Conservation (phyloP, 331 rosid genomes). For the Acacia pycnantha region DNA sequence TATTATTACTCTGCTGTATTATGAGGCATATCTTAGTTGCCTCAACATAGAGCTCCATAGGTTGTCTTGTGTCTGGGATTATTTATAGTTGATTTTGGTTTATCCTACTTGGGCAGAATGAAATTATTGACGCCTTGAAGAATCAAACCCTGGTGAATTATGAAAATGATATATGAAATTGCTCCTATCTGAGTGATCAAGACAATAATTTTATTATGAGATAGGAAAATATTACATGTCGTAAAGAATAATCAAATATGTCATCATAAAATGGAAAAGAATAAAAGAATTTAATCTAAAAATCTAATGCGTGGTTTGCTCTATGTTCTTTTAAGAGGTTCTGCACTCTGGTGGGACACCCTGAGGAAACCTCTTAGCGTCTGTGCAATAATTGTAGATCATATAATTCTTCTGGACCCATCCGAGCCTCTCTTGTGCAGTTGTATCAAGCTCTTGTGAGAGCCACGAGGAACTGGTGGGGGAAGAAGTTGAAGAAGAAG, state of each 20-base stretch:
- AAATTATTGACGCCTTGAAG: not conserved
- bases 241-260: not conserved
- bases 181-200: not conserved
- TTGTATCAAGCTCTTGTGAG: slow-evolving; percentile 45
- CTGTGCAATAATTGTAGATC: slow-evolving; percentile 63
- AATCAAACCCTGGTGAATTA: not conserved
- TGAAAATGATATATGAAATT: not conserved
- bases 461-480: slow-evolving; percentile 36
- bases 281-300: slow-evolving; percentile 36
- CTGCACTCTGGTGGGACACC: slow-evolving; percentile 58
- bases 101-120: not conserved
- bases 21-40: not conserved
- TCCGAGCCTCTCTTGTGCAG: slow-evolving; percentile 33
- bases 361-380: slow-evolving; percentile 43
- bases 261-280: slow-evolving; percentile 11
- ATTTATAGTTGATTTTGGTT: not conserved
- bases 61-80: not conserved
- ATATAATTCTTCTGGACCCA: slow-evolving; percentile 65
- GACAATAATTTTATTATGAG: not conserved
- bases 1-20: not conserved
- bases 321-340: slow-evolving; percentile 11
- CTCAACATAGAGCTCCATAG: not conserved
- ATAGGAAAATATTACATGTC: not conserved
- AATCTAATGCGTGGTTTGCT: not conserved
- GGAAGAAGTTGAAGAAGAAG: slow-evolving; percentile 5